These are phyloP conservation scores for Globisporangium takayamanum DNA, from an alignment of 352 stramenopile species.

Conservation along the genomic window DNA sequence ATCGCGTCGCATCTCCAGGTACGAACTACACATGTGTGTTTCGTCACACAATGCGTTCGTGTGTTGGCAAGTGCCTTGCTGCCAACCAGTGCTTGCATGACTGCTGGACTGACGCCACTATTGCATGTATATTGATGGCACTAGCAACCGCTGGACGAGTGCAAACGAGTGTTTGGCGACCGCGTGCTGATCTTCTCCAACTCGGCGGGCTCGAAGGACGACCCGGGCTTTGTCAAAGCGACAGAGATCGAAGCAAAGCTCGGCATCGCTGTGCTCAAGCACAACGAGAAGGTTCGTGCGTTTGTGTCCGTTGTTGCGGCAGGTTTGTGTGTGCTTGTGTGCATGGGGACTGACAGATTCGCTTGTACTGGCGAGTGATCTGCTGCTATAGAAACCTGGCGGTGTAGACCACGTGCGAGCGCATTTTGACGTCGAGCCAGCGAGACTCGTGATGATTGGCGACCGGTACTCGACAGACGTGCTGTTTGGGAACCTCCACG, in stretches of 20 bases:
- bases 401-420: constrained; percentile 83
- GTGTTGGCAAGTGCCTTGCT: no score
- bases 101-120: not conserved
- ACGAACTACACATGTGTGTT: no score
- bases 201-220: constrained; percentile 91
- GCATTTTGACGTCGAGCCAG: constrained; percentile 76
- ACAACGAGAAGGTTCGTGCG: constrained; percentile 81
- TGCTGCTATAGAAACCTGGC: constrained; percentile 76
- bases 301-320: not conserved
- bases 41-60: no score
- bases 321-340: not conserved
- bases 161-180: constrained; percentile 86
- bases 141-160: constrained; percentile 59
- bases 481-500: constrained; percentile 95
- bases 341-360: not conserved
- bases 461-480: constrained; percentile 96
- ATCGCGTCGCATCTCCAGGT: constrained; percentile 70
- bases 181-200: constrained; percentile 95
- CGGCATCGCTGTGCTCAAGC: constrained; percentile 84
- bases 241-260: constrained; percentile 74
- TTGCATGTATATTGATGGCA: not conserved
- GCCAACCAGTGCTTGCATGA: no score
- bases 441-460: constrained; percentile 93
- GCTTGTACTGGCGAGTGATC: not conserved
- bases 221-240: constrained; percentile 78